Evolutionary conservation across 2,329 filamentous ascomycete genomes (phyloP), one percentile per base, ranked within the genome.

Genomic region (Zelopaecilomyces penicillatus): DNA sequence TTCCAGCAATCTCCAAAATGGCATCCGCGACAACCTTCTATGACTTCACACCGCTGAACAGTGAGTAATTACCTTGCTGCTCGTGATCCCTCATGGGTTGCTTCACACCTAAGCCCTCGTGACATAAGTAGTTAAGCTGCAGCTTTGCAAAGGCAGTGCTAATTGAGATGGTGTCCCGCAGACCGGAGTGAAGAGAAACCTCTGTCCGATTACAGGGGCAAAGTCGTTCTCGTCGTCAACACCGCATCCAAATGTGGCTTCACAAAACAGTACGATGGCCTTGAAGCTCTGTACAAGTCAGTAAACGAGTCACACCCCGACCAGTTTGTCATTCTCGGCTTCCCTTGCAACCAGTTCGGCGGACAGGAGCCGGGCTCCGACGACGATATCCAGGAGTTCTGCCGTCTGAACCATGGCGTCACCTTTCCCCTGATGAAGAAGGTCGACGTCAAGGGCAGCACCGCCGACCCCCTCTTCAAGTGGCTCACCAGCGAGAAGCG

Each of bases 221-320:
- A 97, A 69, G 91, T 97, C 55, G 80, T 97, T 57, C 83, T 98
- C 49, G 76, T 95, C 59, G 89, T 98, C 71, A 98, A 98, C 80
- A 96, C 91, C 2, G 93, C 93, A 56, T 95, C 87, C 65, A 96
- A 97, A 74, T 98, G 93, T 75, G 91, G 93, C 65, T 97, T 97
- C 80, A 97, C 93, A 3, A 89, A 89, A 9, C 93, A 98, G 70
- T 96, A 93, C 69, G 82, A 79, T 51, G 87, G 86, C 30, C 85
- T 98, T 42, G 90, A 98, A 73, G 83, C 79, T 60, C 79, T 98
- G 52, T 95, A 95, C 80, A 86, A 95, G 66, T 68, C 73, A 46
- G 59, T 96, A 62, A 80, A 79, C 56, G 73, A 73, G 54, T 74
- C 79, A 59, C 72, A 94, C 73, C 76, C 66, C 30, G 80, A 87